A percentile compares a stretch with the other conserved stretches of the same genome.
Conservation (phyloP, 305 asterid species). For the Fraxinus paxiana region DNA sequence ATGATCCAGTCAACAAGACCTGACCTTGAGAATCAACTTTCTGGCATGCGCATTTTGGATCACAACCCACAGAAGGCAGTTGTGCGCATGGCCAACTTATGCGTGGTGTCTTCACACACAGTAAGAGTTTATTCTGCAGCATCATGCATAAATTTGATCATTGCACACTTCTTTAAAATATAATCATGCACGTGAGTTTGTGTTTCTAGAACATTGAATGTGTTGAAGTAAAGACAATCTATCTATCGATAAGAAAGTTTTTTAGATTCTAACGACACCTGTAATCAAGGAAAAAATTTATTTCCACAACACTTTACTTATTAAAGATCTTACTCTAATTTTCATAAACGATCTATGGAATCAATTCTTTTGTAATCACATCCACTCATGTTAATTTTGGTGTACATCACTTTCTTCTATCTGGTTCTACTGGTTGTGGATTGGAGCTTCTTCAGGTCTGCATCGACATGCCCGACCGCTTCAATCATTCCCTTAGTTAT, state of each 20-base stretch:
- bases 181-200: background rate
- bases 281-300: background rate
- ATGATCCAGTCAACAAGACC: constrained; percentile 65
- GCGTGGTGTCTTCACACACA: constrained; percentile 90
- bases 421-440: background rate
- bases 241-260: background rate
- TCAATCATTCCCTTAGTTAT: background rate
- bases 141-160: background rate
- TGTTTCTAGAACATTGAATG: constrained; percentile 12
- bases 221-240: background rate
- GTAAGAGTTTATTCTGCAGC: constrained; percentile 45
- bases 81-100: constrained; percentile 98
- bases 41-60: constrained; percentile 73
- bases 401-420: background rate
- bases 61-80: constrained; percentile 77
- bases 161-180: background rate
- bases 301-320: constrained; percentile 11
- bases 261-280: constrained; percentile 14
- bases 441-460: background rate
- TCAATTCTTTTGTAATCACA: background rate
- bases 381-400: background rate
- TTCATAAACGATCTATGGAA: background rate
- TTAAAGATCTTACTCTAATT: background rate
- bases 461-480: background rate
- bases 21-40: constrained; percentile 70